Evolutionary conservation across 257 asterid genomes (phyloP), one percentile per base, ranked within the genome.

Genomic region (Ligustrum vulgare): DNA sequence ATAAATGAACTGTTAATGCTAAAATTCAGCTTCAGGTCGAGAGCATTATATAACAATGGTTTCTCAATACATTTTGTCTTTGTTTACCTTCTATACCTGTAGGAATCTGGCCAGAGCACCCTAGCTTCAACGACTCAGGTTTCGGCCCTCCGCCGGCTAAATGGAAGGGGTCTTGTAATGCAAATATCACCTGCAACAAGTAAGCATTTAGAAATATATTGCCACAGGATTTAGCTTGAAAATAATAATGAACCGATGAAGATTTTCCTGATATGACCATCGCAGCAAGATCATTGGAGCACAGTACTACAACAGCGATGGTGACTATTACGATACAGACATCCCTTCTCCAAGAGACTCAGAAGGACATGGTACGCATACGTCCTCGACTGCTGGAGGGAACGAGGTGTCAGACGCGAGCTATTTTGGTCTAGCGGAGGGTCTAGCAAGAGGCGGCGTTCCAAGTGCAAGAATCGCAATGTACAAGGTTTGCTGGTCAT

Each of bases 111-210:
- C 95, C 95, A 0, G 95, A 87, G 81, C 90, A 87, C 62, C 91
- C 89, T 6, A 87, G 91, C 77, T 89, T 89, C 79, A 83, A 77
- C 5, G 92, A 87, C 83, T 32, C 77, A 0, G 84, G 80, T 39
- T 80, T 80, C 16, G 71, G 84, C 65, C 76, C 90, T 77, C 89
- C 90, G n/a, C 91, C 95, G 1, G 11, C 91, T 25, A 86, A 80
- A 70, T 87, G 92, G 91, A 87, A 86, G 73, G 92, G 92, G 3
- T 64, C 79, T 15, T 89, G 95, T 84, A 56, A 81, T 67, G 4
- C 67, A 8, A 89, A 89, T 56, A 87, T 89, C 86, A 89, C 95
- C 43, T 89, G 95, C 87, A 89, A 87, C 80, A 89, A 89, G 92
- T 86, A 83, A 64, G 74, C 70, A 75, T 56, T 32, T 63, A 4